Evolutionary conservation across 2,329 filamentous ascomycete species (phyloP).

Genomic region (Fusarium redolens): DNA sequence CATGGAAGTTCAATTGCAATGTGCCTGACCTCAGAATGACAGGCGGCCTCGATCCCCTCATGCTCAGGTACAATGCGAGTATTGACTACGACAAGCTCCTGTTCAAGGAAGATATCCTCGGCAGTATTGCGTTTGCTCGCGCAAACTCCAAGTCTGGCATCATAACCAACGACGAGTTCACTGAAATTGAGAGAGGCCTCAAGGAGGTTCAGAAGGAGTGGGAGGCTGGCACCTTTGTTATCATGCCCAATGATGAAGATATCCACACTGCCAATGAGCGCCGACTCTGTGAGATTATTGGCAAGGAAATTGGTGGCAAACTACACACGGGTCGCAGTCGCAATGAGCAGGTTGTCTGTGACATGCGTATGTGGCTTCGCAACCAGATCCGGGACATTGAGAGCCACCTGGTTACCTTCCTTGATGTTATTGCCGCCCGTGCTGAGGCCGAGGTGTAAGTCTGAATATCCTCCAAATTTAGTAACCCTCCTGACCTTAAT

Average conservation of each 20-base stretch:
- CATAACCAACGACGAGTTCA: conserved; percentile 78
- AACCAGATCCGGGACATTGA: conserved; percentile 80
- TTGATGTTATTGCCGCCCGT: conserved; percentile 71
- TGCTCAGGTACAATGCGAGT: conserved; percentile 84
- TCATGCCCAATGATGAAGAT: conserved; percentile 52
- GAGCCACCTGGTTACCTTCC: conserved; percentile 72
- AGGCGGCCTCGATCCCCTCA: conserved; percentile 80
- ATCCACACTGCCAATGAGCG: conserved; percentile 78
- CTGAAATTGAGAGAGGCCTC: conserved; percentile 79
- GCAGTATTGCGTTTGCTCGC: conserved; percentile 78
- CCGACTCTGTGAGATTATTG: conserved; percentile 78
- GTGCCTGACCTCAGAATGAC: conserved; percentile 45
- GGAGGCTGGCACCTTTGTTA: conserved; percentile 62
- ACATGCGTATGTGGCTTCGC: conserved; percentile 90
- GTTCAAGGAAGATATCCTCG: conserved; percentile 83
- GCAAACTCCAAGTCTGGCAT: conserved; percentile 82
- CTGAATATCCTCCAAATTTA: too few relatives aligned
- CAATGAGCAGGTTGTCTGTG: conserved; percentile 90
- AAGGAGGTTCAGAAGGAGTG: conserved; percentile 67
- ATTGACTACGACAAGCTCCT: conserved; percentile 81
- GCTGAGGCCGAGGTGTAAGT: conserved; percentile 64
- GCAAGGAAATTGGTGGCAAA: conserved; percentile 73
- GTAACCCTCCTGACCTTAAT: neutral
- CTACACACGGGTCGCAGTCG: conserved; percentile 88
- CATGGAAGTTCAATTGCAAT: conserved; percentile 28